Conservation (phyloP, 495 filamentous ascomycete species). For the Penicillium bovifimosum region DNA sequence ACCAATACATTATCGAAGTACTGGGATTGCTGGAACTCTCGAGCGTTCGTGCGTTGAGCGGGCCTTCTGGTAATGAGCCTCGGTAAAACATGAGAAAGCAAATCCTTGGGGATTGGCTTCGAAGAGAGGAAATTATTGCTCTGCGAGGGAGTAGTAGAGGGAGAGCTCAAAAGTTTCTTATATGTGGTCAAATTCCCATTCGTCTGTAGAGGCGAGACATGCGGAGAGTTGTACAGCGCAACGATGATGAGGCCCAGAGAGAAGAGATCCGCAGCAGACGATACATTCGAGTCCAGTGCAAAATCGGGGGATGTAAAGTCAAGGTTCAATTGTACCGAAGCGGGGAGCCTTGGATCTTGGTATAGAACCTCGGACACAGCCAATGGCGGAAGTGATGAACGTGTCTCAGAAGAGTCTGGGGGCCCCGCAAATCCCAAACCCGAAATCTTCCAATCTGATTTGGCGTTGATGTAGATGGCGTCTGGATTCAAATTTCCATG, state of each 20-base stretch:
- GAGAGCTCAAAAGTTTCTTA: conserved; percentile 70
- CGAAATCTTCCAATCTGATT: conserved; percentile 98
- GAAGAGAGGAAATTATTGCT: conserved; percentile 81
- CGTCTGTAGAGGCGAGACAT: conserved; percentile 76
- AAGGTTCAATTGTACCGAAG: conserved; percentile 78
- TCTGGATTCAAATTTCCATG: conserved; percentile 95
- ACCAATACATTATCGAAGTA: conserved; percentile 97
- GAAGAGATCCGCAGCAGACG: conserved; percentile 80
- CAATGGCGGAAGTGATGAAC: conserved; percentile 66
- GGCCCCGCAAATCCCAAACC: conserved; percentile 86
- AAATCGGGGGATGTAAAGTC: conserved; percentile 96
- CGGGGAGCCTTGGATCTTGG: conserved; percentile 76
- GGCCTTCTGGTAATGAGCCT: conserved; percentile 79
- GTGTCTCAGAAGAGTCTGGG: conserved; percentile 60
- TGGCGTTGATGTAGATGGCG: conserved; percentile 89
- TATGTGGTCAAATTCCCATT: conserved; percentile 73
- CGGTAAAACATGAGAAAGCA: conserved; percentile 68
- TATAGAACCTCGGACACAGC: conserved; percentile 79
- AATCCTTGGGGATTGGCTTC: conserved; percentile 69
- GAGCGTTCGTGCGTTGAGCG: conserved; percentile 78
- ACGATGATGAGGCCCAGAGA: conserved; percentile 84
- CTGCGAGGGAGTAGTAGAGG: conserved; percentile 67
- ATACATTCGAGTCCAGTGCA: conserved; percentile 77
- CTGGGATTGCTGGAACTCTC: conserved; percentile 86
- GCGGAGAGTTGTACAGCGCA: conserved; percentile 88